Conservation (phyloP, 2,329 filamentous ascomycete species). For the Colletotrichum kahawae region DNA sequence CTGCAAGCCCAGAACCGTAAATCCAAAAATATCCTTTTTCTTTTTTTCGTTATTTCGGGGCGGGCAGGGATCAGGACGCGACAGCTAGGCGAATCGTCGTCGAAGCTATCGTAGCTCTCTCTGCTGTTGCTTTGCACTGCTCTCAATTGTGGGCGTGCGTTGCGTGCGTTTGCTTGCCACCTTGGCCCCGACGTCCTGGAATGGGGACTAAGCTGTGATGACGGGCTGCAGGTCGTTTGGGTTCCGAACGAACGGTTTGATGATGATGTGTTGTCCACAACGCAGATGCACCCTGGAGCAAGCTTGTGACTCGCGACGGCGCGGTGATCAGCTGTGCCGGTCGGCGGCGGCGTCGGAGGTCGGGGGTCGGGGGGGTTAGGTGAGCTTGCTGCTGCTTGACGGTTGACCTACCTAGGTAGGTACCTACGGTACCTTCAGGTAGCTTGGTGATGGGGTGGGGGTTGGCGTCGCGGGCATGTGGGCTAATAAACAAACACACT, state of each 20-base stretch:
- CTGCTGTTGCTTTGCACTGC: neutral
- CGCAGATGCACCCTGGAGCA: neutral
- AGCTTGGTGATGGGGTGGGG: neutral
- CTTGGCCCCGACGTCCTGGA: neutral
- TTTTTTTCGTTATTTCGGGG: neutral
- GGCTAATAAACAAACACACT: neutral
- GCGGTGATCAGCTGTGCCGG: neutral
- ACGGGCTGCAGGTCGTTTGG: neutral
- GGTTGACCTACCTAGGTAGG: too few species aligned
- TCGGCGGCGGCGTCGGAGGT: neutral
- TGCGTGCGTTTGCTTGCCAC: neutral
- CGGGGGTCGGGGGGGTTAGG: neutral
- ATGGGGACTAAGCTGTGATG: neutral
- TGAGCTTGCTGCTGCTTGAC: neutral
- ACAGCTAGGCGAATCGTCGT: neutral
- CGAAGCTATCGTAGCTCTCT: neutral
- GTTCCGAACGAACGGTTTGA: neutral
- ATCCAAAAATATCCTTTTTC: conserved; percentile 17
- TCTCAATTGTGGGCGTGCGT: neutral
- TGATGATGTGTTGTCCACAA: neutral
- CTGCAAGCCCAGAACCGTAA: neutral
- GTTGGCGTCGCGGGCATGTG: neutral
- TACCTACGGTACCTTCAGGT: neutral
- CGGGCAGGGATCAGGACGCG: neutral
- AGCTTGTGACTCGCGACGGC: conserved; percentile 4